Evolutionary conservation across 371 early-diverging fungal species (phyloP).

Genomic region (Conidiobolus incongruus): DNA sequence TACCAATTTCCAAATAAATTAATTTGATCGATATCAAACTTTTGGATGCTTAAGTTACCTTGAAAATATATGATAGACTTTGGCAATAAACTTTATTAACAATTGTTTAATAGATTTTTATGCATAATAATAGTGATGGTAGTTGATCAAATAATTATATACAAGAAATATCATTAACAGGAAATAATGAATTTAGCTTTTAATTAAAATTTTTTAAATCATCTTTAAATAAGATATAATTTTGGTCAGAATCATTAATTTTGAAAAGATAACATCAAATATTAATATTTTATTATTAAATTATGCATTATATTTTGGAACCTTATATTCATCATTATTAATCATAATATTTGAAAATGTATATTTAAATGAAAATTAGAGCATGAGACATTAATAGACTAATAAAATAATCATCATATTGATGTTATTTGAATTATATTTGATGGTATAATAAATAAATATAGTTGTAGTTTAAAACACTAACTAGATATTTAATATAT

Average conservation of each 20-base stretch:
- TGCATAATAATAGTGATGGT: neutral
- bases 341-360: too few relatives aligned
- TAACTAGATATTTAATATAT: neutral
- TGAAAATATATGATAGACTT: neutral
- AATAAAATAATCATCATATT: too few relatives aligned
- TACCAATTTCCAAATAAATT: too few relatives aligned
- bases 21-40: too few relatives aligned
- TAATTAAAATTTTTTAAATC: neutral
- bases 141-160: neutral
- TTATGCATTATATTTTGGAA: too few relatives aligned
- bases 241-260: neutral
- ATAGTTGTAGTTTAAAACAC: neutral
- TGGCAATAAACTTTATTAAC: neutral
- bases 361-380: too few relatives aligned
- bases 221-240: neutral
- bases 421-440: too few relatives aligned
- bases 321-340: too few relatives aligned
- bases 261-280: neutral
- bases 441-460: too few relatives aligned
- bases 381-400: too few relatives aligned
- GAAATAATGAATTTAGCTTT: neutral
- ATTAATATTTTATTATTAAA: neutral
- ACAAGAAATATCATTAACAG: neutral
- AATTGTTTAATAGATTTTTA: neutral
- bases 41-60: neutral